Evolutionary conservation across 2,329 filamentous ascomycete genomes (phyloP).

Genomic region (Colletotrichum destructivum): DNA sequence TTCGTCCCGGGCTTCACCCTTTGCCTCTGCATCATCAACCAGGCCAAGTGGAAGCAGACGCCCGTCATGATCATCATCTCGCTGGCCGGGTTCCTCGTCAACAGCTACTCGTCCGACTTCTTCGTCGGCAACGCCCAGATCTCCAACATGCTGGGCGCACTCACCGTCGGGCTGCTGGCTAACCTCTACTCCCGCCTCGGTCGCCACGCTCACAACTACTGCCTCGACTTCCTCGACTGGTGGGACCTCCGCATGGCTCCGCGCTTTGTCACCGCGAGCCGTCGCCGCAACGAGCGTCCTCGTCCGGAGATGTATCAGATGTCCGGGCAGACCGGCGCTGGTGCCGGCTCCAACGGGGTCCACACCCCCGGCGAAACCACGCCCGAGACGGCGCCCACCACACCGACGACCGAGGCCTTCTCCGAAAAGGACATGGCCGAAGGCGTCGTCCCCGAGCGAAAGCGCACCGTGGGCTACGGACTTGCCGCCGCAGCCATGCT

Average conservation of each 20-base stretch:
- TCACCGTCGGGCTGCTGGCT: slow-evolving; percentile 82
- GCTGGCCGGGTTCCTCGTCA: slow-evolving; percentile 81
- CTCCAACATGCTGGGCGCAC: slow-evolving; percentile 82
- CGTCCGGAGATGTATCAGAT: slow-evolving; percentile 45
- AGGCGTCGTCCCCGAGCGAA: slow-evolving; percentile 44
- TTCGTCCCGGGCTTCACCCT: slow-evolving; percentile 80
- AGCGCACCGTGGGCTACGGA: slow-evolving; percentile 74
- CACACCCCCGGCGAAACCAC: slow-evolving; percentile 26
- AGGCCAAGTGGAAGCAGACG: slow-evolving; percentile 84
- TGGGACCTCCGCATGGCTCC: slow-evolving; percentile 66
- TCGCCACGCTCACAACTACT: slow-evolving; percentile 69
- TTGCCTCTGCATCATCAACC: slow-evolving; percentile 83
- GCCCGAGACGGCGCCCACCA: slow-evolving; percentile 34
- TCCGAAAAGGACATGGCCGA: slow-evolving; percentile 44
- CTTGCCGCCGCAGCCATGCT: slow-evolving; percentile 89
- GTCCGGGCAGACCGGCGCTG: slow-evolving; percentile 25
- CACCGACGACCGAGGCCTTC: slow-evolving; percentile 13
- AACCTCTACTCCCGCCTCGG: slow-evolving; percentile 84
- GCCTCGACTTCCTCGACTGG: slow-evolving; percentile 62
- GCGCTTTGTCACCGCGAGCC: slow-evolving; percentile 50
- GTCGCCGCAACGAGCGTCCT: slow-evolving; percentile 43
- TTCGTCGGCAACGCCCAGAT: slow-evolving; percentile 82
- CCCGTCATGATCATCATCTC: slow-evolving; percentile 84
- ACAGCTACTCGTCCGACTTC: slow-evolving; percentile 77
- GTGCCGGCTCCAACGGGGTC: background rate